phyloP scores from a whole-genome alignment of 805 yeast species.

The Starmerella sp. region DNA sequence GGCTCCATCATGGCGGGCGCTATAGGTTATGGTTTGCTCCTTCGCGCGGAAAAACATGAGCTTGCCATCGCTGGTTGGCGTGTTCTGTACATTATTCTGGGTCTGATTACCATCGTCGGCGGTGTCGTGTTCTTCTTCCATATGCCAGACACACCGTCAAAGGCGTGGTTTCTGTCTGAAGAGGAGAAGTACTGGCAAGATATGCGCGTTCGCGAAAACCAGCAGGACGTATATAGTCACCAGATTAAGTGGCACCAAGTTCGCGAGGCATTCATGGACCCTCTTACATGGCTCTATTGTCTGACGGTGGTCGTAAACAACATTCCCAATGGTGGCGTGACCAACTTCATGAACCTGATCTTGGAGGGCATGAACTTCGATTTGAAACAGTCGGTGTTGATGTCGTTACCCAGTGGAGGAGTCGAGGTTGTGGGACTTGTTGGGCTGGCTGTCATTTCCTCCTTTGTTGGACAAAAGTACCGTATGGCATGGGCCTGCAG shows the following conservation, averaged over 20 bases:
- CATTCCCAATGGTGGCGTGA: conserved; percentile 46
- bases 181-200: conserved; percentile 40
- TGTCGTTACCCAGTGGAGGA: conserved; percentile 37
- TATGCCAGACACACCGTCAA: conserved; percentile 46
- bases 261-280: conserved; percentile 40
- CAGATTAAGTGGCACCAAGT: conserved; percentile 46
- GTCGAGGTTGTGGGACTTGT: conserved; percentile 28
- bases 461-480: neutral
- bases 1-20: conserved; percentile 31
- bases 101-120: conserved; percentile 43
- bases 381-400: conserved; percentile 32
- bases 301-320: conserved; percentile 33
- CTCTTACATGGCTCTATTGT: conserved; percentile 40
- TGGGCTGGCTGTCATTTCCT: conserved; percentile 10
- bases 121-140: conserved; percentile 40
- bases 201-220: conserved; percentile 43
- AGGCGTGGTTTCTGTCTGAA: conserved; percentile 28
- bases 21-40: conserved; percentile 21
- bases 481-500: conserved; percentile 13
- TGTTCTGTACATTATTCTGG: conserved; percentile 47
- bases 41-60: conserved; percentile 6
- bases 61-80: conserved; percentile 44
- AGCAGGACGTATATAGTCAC: conserved; percentile 48
- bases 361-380: conserved; percentile 37
- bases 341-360: conserved; percentile 40